Evolutionary conservation across 2,329 filamentous ascomycete genomes (phyloP), one percentile per base, ranked within the genome.

Genomic region (Phialophora verrucosa): DNA sequence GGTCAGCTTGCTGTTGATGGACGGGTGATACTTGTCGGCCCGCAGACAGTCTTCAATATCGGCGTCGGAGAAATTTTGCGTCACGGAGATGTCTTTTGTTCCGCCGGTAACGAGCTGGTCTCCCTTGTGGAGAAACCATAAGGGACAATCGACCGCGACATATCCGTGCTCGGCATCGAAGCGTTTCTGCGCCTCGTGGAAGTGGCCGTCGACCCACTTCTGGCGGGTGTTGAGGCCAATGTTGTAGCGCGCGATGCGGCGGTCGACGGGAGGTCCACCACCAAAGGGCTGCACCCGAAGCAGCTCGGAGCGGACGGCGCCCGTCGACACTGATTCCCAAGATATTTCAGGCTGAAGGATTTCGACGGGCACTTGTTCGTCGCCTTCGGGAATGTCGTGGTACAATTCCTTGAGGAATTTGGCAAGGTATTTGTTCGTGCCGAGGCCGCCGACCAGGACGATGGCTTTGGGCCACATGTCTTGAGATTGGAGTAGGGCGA

Each of bases 191-290:
- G 42, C 42, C 14, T 47, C 42, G 6, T 47, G 42, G 12, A 47
- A 47, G n/a, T 20, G 42, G 42, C 42, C 42, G n/a, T 47, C 42
- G 14, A 17, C 8, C 42, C 42, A 47, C 42, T 20, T 14, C 42
- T 47, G 42, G 42, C 42, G 42, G 42, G 42, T 47, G 6, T 47
- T 47, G 42, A 47, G 42, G 42, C 42, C 42, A 20, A 47, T 47
- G n/a, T 47, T 47, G 42, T 47, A 47, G 42, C 42, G 42, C 42
- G 42, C 42, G 6, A 47, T 47, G 42, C 42, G 42, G 42, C 42
- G 42, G n/a, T 47, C 42, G 42, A 47, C 42, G n/a, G 42, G 42
- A 1, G 42, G 42, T 31, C 29, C 29, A 31, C 29, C 29, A 17
- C 42, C 42, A 20, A 12, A 47, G 42, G 42, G 42, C 42, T 47